Base-by-base conservation (phyloP, 1,139 yeast genomes). In the Magnusiomyces paraingens region DNA sequence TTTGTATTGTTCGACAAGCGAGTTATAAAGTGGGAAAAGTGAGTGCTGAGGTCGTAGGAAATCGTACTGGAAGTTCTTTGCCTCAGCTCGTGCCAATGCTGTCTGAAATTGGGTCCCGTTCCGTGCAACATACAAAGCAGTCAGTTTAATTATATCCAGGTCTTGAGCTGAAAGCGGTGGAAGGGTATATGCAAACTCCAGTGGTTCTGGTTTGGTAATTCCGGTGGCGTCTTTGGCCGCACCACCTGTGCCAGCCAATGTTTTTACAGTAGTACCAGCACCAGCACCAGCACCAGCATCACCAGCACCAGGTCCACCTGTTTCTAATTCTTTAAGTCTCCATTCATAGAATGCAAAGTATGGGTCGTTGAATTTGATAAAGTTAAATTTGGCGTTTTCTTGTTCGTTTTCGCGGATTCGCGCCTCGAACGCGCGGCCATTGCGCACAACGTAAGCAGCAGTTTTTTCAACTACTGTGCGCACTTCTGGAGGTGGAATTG, bases 11-110 rank as follows among this genome's bases (percentile, higher is more conserved):
- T 71, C 66, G 8, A 85, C 71, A 58, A 79, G 81, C 15, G 66
- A 66, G 45, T 65, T 62, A 65, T 78, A 90, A n/a, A 83, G 62
- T 0, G 65, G 60, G 65, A 88, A 69, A 52, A 88, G 70, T 1
- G 93, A 80, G 68, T 91, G 96, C 0, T 68, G 65, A 1, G 74
- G 69, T 17, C 79, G 71, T 40, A 90, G 66, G 64, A 93, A 93
- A 45, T 81, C 89, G 68, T 86, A 87, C 64, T 85, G 89, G 3
- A 75, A 74, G 40, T 75, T 71, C 50, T 77, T 73, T 12, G 66
- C 67, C 14, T 68, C 68, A 55, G 76, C 70, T 57, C 76, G 77
- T 32, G 70, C 64, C 49, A 79, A 67, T 42, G 69, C 66, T 4
- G 68, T 65, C 8, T 75, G 65, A 60, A 79, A 81, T 20, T 69